Evolutionary conservation across 257 asterid genomes (phyloP).

Genomic region (Rauvolfia tetraphylla): DNA sequence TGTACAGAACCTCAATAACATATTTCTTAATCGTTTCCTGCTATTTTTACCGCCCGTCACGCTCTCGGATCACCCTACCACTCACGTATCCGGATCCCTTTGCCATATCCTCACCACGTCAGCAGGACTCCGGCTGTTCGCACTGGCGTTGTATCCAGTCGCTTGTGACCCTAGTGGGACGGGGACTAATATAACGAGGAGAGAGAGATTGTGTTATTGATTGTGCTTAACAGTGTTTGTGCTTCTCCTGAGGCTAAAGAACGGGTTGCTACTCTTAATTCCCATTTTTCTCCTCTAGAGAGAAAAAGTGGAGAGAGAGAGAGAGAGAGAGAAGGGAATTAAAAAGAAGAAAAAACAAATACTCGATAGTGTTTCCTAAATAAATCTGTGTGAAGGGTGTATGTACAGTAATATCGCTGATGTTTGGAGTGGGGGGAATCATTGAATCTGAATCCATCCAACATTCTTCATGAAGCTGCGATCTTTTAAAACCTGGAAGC

Average conservation of each 20-base stretch:
- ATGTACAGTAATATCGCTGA: constrained; percentile 21
- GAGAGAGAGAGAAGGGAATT: constrained; percentile 6
- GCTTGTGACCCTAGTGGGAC: constrained; percentile 15
- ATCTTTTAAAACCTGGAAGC: constrained; percentile 40
- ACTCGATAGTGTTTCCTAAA: not conserved
- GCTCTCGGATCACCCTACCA: not conserved
- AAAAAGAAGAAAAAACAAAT: not conserved
- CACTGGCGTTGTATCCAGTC: not conserved
- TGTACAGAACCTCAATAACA: constrained; percentile 2
- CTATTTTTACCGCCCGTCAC: constrained; percentile 13
- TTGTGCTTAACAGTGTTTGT: constrained; percentile 18
- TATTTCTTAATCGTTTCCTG: constrained; percentile 12
- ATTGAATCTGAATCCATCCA: constrained; percentile 66
- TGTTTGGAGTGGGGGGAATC: constrained; percentile 32
- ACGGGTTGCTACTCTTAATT: constrained; percentile 24
- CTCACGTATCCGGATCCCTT: not conserved
- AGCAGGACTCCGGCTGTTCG: not conserved
- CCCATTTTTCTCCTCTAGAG: constrained; percentile 23
- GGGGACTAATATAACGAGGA: constrained; percentile 16
- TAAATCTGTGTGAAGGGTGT: constrained; percentile 8
- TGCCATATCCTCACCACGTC: not conserved
- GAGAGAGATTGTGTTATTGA: constrained; percentile 24
- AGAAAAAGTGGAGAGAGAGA: constrained; percentile 25
- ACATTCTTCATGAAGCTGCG: constrained; percentile 55
- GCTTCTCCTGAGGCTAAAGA: constrained; percentile 15